Evolutionary conservation across 805 yeast genomes (phyloP), one percentile per base, ranked within the genome.

Genomic region (Wickerhamiella australiensis): DNA sequence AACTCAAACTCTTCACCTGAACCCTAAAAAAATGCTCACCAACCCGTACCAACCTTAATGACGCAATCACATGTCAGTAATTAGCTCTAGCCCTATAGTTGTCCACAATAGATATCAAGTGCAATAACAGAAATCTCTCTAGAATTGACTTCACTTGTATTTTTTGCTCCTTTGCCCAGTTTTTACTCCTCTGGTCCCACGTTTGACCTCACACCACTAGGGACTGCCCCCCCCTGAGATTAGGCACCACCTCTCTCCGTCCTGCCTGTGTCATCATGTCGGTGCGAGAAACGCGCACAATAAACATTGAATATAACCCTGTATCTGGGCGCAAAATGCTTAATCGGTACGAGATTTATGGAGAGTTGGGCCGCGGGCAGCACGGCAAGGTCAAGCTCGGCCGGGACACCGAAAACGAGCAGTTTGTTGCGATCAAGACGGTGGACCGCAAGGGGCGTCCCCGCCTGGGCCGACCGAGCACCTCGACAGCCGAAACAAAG

Each of bases 361-460:
- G 75, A 22, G 96, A 88, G 66, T 71, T 92, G 25, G 98, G 98
- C 9, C 73, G 84, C 31, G 98, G 98, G n/a, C 95, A 88, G 64
- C 97, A 90, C 66, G 97, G 98, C n/a, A 90, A 86, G 64, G 98
- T 92, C 40, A 92, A 92, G 63, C 72, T 92, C 17, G 98, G 94
- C 0, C 76, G 76, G 52, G 90, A 88, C 61, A 65, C 80, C 49
- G 71, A 75, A n/a, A 65, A 72, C 11, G 64, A 66, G 27, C 68
- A 63, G 42, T 68, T 77, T 27, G 95, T 86, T n/a, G 98, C 98
- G 3, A 87, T 92, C 50, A 92, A 92, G 63, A 85, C 92, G 47
- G 86, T 92, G 41, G 88, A 85, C 65, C 73, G 96, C 49, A 77
- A 77, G 46, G 78, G 75, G 1, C 69, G 76, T 43, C 79, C 78